Conservation (phyloP, 192 early-diverging fungal genomes). For the Coemansia sp. region DNA sequence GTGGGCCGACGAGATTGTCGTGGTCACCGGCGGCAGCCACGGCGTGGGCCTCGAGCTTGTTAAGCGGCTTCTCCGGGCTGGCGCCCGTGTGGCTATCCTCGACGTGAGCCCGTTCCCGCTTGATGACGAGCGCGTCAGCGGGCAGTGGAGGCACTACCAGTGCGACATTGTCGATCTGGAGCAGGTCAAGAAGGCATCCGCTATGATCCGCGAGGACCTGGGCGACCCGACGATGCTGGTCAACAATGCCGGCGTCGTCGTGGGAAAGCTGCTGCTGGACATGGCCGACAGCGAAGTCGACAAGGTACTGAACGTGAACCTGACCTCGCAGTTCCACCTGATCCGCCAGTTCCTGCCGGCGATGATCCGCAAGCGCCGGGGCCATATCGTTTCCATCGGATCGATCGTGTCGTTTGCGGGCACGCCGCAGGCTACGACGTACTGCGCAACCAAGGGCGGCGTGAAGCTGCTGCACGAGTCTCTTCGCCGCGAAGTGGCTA, state of each 20-base stretch:
- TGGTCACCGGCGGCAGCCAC: constrained; percentile 42
- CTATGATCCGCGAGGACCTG: constrained; percentile 37
- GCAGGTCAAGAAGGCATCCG: constrained; percentile 18
- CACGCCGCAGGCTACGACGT: constrained; percentile 57
- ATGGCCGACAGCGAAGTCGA: constrained; percentile 57
- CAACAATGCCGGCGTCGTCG: constrained; percentile 77
- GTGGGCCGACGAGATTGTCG: constrained; percentile 31
- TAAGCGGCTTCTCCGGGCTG: constrained; percentile 25
- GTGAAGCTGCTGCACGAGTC: constrained; percentile 66
- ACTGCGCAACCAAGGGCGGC: constrained; percentile 76
- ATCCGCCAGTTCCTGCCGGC: constrained; percentile 68
- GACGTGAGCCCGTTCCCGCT: constrained; percentile 30
- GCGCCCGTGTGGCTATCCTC: constrained; percentile 32
- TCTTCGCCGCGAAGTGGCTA: constrained; percentile 65
- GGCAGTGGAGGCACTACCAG: constrained; percentile 26
- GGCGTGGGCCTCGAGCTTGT: constrained; percentile 32
- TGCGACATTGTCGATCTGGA: constrained; percentile 33
- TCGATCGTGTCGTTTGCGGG: constrained; percentile 41
- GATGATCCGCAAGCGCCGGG: constrained; percentile 65
- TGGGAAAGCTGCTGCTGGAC: constrained; percentile 58
- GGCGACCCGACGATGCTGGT: constrained; percentile 74
- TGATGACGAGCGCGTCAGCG: constrained; percentile 5
- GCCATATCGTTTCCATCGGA: constrained; percentile 65
- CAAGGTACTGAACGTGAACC: constrained; percentile 62
- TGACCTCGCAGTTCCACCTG: constrained; percentile 68